Percentiles rank a stretch among this genome's conserved stretches.
phyloP scores from a whole-genome alignment of 192 early-diverging fungal species.

The Backusella parvicylindrica region DNA sequence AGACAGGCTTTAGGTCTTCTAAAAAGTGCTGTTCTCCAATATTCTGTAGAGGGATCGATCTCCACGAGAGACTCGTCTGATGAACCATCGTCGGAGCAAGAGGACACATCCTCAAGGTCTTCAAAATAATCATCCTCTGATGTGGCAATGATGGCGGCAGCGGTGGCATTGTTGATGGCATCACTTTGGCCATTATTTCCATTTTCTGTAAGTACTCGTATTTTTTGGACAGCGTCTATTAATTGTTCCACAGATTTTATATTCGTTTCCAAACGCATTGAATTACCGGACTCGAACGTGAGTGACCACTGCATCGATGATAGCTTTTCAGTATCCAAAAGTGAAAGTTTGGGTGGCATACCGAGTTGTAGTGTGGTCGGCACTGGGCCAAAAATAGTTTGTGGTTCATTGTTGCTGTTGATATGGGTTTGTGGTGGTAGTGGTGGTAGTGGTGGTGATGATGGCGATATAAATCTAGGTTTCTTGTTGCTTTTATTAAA shows the following conservation, averaged over 20 bases:
- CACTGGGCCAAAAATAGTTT: background rate
- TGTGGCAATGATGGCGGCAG: background rate
- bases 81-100: background rate
- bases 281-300: slow-evolving; percentile 26
- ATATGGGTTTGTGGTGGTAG: background rate
- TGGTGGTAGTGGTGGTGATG: background rate
- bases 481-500: slow-evolving; percentile 24
- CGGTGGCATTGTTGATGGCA: background rate
- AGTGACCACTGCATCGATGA: slow-evolving; percentile 25
- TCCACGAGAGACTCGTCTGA: background rate
- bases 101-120: background rate
- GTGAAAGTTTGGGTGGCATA: background rate
- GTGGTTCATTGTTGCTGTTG: background rate
- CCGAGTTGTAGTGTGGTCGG: background rate
- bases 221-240: slow-evolving; percentile 35
- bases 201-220: slow-evolving; percentile 14
- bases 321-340: background rate
- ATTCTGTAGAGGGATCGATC: slow-evolving; percentile 16
- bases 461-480: background rate
- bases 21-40: slow-evolving; percentile 16
- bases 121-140: background rate
- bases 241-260: slow-evolving; percentile 36
- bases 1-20: slow-evolving; percentile 12
- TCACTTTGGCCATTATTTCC: background rate
- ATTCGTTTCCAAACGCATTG: slow-evolving; percentile 33